Conservation (phyloP, 2,329 filamentous ascomycete species). For the Pseudogymnoascus sp. region DNA sequence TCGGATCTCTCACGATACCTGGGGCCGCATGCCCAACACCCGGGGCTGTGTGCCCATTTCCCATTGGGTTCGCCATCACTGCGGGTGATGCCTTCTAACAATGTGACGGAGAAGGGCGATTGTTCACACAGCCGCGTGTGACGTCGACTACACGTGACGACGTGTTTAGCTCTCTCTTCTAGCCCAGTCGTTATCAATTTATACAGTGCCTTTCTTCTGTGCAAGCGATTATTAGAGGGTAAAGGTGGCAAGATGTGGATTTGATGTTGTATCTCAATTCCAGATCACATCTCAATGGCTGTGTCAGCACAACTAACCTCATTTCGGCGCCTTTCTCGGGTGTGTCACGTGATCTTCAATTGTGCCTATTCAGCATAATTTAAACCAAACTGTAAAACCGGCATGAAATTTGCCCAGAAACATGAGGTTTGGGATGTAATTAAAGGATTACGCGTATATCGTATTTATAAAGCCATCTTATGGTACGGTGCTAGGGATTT, state of each 20-base stretch:
- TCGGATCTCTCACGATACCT: conserved; percentile 17
- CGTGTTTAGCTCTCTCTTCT: background rate
- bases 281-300: background rate
- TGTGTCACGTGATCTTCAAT: background rate
- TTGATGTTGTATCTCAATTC: background rate
- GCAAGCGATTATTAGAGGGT: background rate
- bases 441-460: background rate
- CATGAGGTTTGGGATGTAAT: background rate
- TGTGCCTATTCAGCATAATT: background rate
- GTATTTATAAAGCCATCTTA: background rate
- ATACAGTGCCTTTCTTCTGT: background rate
- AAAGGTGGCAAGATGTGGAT: background rate
- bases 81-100: background rate
- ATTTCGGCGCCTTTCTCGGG: background rate
- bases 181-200: background rate
- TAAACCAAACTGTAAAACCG: background rate
- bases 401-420: background rate
- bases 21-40: conserved; percentile 16
- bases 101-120: background rate
- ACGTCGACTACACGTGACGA: background rate
- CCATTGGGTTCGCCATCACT: background rate
- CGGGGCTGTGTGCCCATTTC: conserved; percentile 9
- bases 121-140: background rate
- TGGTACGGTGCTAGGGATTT: background rate
- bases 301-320: background rate